Conservation (phyloP, 331 rosid genomes). For the Pyrus hybrid region DNA sequence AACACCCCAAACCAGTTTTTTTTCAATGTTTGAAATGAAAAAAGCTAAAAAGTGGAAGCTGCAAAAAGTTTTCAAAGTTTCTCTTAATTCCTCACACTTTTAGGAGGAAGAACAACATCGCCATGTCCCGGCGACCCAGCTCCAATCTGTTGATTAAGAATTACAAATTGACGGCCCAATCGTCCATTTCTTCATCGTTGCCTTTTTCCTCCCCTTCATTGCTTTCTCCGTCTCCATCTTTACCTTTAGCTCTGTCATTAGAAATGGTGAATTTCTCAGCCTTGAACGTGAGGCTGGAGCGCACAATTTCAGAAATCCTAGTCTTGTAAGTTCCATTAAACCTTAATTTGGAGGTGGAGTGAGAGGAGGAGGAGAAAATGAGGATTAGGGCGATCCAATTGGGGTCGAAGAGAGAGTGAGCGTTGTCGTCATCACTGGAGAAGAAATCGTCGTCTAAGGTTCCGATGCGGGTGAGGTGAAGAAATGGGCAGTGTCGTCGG, state of each 20-base stretch:
- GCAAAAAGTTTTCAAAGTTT: no score
- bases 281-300: no score
- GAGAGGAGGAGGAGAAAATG: slow-evolving; percentile 7
- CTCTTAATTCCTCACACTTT: no score
- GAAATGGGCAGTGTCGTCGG: slow-evolving; percentile 62
- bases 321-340: slow-evolving; percentile 64
- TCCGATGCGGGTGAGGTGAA: slow-evolving; percentile 82
- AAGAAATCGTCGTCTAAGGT: slow-evolving; percentile 90
- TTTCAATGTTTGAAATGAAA: no score
- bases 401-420: slow-evolving; percentile 47
- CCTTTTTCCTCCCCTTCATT: slow-evolving; percentile 11
- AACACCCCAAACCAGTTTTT: no score
- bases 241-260: background rate
- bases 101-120: slow-evolving; percentile 43
- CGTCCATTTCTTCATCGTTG: slow-evolving; percentile 20
- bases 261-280: background rate
- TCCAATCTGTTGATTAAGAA: slow-evolving; percentile 61
- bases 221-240: background rate
- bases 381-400: slow-evolving; percentile 23
- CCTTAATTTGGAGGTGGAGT: slow-evolving; percentile 34
- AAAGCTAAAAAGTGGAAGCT: no score
- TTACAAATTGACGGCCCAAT: slow-evolving; percentile 41
- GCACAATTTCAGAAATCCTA: slow-evolving; percentile 62
- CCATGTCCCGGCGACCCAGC: slow-evolving; percentile 63
- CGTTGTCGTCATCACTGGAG: slow-evolving; percentile 75